Conservation (phyloP, 495 filamentous ascomycete species). For the Schizothecium vesticola region DNA sequence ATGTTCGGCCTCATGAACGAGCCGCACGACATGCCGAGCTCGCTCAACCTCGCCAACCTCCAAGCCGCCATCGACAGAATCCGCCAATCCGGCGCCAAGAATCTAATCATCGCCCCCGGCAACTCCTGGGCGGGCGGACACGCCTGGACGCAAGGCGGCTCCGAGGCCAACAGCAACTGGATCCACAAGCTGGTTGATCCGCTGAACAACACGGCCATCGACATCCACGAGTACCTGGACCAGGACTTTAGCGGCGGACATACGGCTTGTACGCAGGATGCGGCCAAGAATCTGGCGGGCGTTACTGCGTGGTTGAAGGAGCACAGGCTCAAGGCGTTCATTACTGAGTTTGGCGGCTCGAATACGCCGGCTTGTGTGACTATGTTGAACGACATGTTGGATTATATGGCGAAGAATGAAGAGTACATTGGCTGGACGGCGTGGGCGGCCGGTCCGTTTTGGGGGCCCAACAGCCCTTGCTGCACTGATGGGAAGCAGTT, state of each 20-base stretch:
- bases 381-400: conserved; percentile 40
- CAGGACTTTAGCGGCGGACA: conserved; percentile 44
- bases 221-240: conserved; percentile 52
- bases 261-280: conserved; percentile 33
- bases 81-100: conserved; percentile 36
- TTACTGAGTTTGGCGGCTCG: conserved; percentile 48
- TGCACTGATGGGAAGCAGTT: conserved; percentile 40
- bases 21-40: conserved; percentile 47
- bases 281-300: conserved; percentile 35
- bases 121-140: conserved; percentile 48
- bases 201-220: conserved; percentile 44
- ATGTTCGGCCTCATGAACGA: conserved; percentile 49
- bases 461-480: conserved; percentile 43
- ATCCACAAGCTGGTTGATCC: conserved; percentile 44
- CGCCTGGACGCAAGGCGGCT: conserved; percentile 41
- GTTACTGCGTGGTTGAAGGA: conserved; percentile 47
- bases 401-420: conserved; percentile 45
- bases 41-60: conserved; percentile 42
- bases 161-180: conserved; percentile 37
- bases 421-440: conserved; percentile 52
- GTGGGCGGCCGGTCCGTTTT: conserved; percentile 50
- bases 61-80: conserved; percentile 49
- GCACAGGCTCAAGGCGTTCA: conserved; percentile 47
- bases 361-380: conserved; percentile 44
- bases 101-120: conserved; percentile 47